These are phyloP conservation scores for Galerina sulciceps DNA, from an alignment of 768 basidiomycete genomes.

Conservation along the genomic window DNA sequence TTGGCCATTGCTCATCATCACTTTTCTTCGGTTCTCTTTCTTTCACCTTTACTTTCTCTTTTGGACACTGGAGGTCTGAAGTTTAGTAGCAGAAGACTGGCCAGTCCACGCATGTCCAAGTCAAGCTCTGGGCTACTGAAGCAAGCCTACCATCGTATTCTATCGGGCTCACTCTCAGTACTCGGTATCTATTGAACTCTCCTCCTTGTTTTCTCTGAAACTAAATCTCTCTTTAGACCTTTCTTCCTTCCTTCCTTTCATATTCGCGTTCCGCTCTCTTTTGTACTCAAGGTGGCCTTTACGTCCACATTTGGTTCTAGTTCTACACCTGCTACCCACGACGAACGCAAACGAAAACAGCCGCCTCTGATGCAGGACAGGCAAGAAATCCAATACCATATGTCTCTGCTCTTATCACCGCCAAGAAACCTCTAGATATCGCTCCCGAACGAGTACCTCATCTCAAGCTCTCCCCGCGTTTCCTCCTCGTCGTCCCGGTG, in stretches of 20 bases:
- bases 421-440: constrained; percentile 30
- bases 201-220: constrained; percentile 1
- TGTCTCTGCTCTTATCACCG: constrained; percentile 18
- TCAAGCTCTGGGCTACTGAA: not conserved
- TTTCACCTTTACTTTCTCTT: not conserved
- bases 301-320: not conserved
- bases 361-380: too few relatives aligned
- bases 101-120: not conserved
- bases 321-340: too few relatives aligned
- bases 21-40: not conserved
- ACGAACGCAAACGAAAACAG: not conserved
- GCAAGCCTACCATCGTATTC: not conserved
- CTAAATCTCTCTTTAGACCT: constrained; percentile 6
- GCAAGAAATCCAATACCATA: too few relatives aligned
- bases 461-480: not conserved
- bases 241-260: not conserved
- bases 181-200: not conserved
- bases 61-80: too few relatives aligned
- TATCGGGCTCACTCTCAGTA: not conserved
- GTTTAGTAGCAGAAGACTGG: constrained; percentile 19
- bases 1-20: constrained; percentile 13
- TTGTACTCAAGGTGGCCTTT: too few relatives aligned
- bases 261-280: too few relatives aligned
- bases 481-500: not conserved
- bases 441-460: constrained; percentile 20